phyloP scores from a whole-genome alignment of 345 rosid species.

The Excoecaria cochinchinensis region DNA sequence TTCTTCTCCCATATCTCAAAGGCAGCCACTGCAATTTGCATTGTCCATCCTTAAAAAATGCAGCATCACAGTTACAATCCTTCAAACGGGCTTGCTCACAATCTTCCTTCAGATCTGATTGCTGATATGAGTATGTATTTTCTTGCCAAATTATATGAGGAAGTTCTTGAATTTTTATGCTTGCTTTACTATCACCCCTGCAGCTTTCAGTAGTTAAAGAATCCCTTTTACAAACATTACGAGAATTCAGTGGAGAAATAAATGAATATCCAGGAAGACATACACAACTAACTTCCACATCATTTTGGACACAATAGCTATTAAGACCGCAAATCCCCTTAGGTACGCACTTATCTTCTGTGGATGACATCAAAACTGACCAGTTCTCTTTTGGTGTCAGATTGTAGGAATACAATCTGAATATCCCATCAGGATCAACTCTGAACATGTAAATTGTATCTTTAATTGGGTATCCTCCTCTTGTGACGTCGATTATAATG shows the following conservation, averaged over 20 bases:
- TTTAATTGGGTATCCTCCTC: not conserved
- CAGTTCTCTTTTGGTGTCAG: not conserved
- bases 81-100: slow-evolving; percentile 16
- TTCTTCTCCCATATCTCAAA: not conserved
- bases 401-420: not conserved
- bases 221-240: slow-evolving; percentile 28
- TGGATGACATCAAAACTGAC: slow-evolving; percentile 4
- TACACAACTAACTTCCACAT: too few relatives aligned
- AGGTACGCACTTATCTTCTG: slow-evolving; percentile 4
- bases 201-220: slow-evolving; percentile 11
- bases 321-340: too few relatives aligned
- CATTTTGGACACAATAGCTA: too few relatives aligned
- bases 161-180: slow-evolving; percentile 3
- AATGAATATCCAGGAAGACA: too few relatives aligned
- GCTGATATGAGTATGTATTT: not conserved
- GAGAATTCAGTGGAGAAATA: slow-evolving; percentile 9
- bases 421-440: slow-evolving; percentile 24
- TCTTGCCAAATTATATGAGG: slow-evolving; percentile 17
- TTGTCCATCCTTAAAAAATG: not conserved
- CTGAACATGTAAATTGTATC: not conserved
- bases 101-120: not conserved
- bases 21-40: slow-evolving; percentile 34
- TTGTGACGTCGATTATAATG: not conserved
- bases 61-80: not conserved
- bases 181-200: not conserved